phyloP scores from a whole-genome alignment of 257 asterid genomes.

The Solanum appendiculatum region DNA sequence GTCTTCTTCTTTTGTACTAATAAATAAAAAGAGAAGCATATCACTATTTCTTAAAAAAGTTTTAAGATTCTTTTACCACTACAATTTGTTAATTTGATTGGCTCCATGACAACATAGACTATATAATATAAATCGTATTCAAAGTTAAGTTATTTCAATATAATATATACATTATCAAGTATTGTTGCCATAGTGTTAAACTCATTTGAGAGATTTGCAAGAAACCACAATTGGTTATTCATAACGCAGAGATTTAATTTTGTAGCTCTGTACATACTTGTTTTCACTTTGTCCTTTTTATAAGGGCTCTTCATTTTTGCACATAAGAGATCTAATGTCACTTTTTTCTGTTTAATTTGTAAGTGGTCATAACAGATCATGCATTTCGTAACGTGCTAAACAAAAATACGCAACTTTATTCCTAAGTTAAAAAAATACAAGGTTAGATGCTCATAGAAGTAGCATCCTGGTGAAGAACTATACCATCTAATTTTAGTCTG shows the following conservation, averaged over 20 bases:
- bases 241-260: neutral
- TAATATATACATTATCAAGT: neutral
- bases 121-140: neutral
- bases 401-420: neutral
- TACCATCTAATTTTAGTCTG: slow-evolving; percentile 28
- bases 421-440: neutral
- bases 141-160: neutral
- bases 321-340: neutral
- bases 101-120: neutral
- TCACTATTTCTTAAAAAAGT: neutral
- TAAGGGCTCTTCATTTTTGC: no score
- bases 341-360: neutral
- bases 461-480: slow-evolving; percentile 26
- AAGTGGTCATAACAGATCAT: neutral
- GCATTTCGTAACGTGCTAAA: neutral
- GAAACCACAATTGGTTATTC: neutral
- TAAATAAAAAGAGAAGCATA: neutral
- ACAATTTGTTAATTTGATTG: neutral
- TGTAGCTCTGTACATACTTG: neutral
- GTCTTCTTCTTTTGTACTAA: neutral
- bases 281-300: neutral
- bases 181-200: neutral
- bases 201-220: neutral
- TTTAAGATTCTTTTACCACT: neutral
- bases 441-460: neutral